These are phyloP conservation scores for Suillus decipiens DNA, from an alignment of 768 basidiomycete genomes.

Conservation along the genomic window DNA sequence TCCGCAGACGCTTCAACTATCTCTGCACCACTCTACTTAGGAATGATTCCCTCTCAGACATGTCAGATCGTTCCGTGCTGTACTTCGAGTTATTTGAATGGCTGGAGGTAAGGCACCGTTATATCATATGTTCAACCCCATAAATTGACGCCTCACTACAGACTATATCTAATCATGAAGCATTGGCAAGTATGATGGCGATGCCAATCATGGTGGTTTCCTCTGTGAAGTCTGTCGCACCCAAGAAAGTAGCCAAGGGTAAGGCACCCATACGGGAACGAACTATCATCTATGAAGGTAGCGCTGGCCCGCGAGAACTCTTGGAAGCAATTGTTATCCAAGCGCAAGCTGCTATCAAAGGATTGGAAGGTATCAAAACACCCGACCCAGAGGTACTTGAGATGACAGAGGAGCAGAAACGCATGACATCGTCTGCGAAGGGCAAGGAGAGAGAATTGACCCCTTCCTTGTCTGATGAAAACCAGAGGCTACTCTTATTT, in stretches of 20 bases:
- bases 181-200: conserved; percentile 92
- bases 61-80: conserved; percentile 83
- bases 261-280: conserved; percentile 70
- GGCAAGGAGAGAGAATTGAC: conserved; percentile 51
- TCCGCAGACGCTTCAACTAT: conserved; percentile 87
- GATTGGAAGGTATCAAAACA: conserved; percentile 66
- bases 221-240: conserved; percentile 62
- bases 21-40: conserved; percentile 83
- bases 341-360: conserved; percentile 89
- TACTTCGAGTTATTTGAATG: conserved; percentile 92
- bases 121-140: background rate
- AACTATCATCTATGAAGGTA: conserved; percentile 86
- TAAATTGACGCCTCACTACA: conserved; percentile 32
- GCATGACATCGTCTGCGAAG: conserved; percentile 75
- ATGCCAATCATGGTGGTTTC: conserved; percentile 93
- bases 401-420: conserved; percentile 88
- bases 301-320: conserved; percentile 86
- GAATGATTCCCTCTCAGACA: conserved; percentile 92
- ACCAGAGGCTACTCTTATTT: conserved; percentile 74
- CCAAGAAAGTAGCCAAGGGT: conserved; percentile 51
- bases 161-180: conserved; percentile 94
- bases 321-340: conserved; percentile 92
- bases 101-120: conserved; percentile 68
- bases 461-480: conserved; percentile 63
- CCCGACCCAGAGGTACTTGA: conserved; percentile 53